Base-by-base conservation (phyloP, 129 eudicot genomes). In the Ambrosia artemisiifolia region DNA sequence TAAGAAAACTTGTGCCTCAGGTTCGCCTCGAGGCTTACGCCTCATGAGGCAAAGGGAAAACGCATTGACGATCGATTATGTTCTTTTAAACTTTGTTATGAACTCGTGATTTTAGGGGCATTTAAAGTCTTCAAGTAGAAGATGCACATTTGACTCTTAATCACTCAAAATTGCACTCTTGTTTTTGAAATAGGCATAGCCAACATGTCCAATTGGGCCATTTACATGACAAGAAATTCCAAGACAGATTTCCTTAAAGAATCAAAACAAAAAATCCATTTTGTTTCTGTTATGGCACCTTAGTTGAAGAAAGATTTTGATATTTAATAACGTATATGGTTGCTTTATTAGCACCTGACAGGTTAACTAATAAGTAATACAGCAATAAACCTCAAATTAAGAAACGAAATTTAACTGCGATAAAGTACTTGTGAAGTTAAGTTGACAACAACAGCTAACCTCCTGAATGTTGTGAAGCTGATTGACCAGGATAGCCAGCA, bases 391-490 rank as follows among this genome's bases (percentile, higher is more conserved):
- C 34, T 36, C 8, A 3, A 40, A 47, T 33, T 50, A 50, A 33
- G 43, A 63, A 50, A 63, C 16, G 40, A 76, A 55, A 34, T 5
- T 44, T 20, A 34, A 19, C 35, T 46, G 30, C 54, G 34, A 57
- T 35, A 10, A 68, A 75, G 55, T 11, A 17, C 43, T 66, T n/a
- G 47, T 65, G 57, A 43, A 7, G 51, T 14, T 68, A 35, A 59
- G 43, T 38, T 69, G 40, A 59, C 40, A 32, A 40, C 47, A 38
- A 17, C 35, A 70, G 50, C 77, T 63, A 78, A 78, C 81, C 81
- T 77, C 80, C 81, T 70, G 81, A 78, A 63, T 35, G 36, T 19
- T 62, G 81, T 38, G 77, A 63, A 42, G 49, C 65, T 19, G 74
- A 56, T 32, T 59, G 69, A 38, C 81, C 71, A 11, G 81, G 67